These are phyloP conservation scores for Podospora pseudocomata DNA, from an alignment of 495 filamentous ascomycete genomes.

Conservation along the genomic window DNA sequence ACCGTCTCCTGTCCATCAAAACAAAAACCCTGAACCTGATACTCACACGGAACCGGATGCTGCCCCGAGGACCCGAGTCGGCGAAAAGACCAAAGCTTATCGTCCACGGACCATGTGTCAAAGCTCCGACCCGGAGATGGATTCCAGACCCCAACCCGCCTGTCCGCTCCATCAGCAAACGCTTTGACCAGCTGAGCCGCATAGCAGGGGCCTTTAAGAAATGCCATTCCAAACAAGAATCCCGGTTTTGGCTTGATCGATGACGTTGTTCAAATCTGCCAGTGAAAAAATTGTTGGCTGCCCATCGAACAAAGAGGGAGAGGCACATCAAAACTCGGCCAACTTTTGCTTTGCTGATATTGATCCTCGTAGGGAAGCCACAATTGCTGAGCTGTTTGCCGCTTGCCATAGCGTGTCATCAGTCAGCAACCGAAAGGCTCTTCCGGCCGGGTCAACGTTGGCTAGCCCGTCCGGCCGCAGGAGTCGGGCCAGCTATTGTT, in stretches of 20 bases:
- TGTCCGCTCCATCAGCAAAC: neutral
- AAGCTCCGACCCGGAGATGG: neutral
- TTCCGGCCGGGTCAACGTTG: neutral
- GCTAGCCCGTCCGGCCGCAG: too few relatives aligned
- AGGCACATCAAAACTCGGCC: neutral
- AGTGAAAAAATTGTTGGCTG: neutral
- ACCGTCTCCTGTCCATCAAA: neutral
- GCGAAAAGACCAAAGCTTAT: neutral
- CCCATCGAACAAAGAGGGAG: neutral
- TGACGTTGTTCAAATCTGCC: neutral
- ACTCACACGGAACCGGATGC: too few relatives aligned
- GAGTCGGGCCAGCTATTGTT: neutral
- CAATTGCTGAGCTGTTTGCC: neutral
- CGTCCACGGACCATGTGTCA: neutral
- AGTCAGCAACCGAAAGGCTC: neutral
- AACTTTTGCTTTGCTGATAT: neutral
- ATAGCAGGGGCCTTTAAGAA: neutral
- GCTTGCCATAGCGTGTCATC: neutral
- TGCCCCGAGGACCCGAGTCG: too few relatives aligned
- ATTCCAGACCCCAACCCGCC: too few relatives aligned
- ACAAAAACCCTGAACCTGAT: too few relatives aligned
- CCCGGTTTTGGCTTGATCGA: neutral
- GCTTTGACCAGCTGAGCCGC: conserved; percentile 3
- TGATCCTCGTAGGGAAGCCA: neutral
- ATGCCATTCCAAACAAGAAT: neutral